Evolutionary conservation across 2,329 filamentous ascomycete genomes (phyloP), one percentile per base, ranked within the genome.

Genomic region (Aspergillus fumigatiaffinis): DNA sequence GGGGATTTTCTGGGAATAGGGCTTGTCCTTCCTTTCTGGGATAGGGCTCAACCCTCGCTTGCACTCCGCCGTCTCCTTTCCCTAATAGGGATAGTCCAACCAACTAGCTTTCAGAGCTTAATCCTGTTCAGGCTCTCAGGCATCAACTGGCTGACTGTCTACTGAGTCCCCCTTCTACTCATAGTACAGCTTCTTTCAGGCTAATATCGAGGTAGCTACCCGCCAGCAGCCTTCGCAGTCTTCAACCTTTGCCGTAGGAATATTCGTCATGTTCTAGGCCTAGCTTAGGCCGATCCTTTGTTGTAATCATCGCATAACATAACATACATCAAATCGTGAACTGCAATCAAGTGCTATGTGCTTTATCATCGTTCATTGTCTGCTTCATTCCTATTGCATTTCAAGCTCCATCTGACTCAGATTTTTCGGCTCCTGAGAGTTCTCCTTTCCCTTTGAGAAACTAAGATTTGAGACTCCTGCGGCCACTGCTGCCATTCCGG

Each of bases 391-490:
- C 73, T 60, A 82, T 64, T 79, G 76, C 79, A 82, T 80, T 65
- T 82, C 80, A 41, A 82, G 74, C 58, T 80, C 79, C 72, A 81
- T 71, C 53, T 73, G 71, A 53, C 63, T 61, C 51, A 61, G 60
- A 52, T 63, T 64, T 49, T 64, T 63, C 38, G 65, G 67, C 32
- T 63, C 65, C 17, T 67, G 59, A 14, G 61, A 63, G 32, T 64
- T 62, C 23, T 70, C 70, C 23, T 68, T 71, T 41, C 66, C 69
- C 41, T 69, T 66, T 14, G 73, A 67, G 23, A 81, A 68, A 1
- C 75, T 72, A 53, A 82, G 57, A n/a, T 70, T 76, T 6, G 78
- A 76, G 48, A 82, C 71, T 0, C 77, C 75, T 9, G 78, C 72
- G n/a, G 76, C 73, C 32, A 82, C 68, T 52, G 71, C 71, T n/a